Conservation (phyloP, 1,139 yeast genomes). For the Taphrina sp. region DNA sequence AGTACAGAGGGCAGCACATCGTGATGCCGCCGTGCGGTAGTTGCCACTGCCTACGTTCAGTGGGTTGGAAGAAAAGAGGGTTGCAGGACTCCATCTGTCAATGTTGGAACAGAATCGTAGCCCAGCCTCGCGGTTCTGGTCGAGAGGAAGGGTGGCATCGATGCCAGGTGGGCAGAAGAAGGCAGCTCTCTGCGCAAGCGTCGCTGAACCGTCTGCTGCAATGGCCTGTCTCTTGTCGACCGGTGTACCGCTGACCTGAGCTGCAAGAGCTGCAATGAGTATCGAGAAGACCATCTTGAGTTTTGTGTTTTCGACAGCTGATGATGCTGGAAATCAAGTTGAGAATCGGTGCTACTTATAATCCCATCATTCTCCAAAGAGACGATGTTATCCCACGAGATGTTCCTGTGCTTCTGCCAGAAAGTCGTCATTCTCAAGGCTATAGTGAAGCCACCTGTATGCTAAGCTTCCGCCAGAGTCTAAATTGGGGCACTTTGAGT, state of each 20-base stretch:
- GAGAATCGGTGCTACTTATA: too few relatives aligned
- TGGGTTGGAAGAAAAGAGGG: conserved; percentile 15
- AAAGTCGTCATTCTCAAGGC: too few relatives aligned
- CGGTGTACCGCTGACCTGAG: neutral
- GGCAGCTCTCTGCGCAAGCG: conserved; percentile 20
- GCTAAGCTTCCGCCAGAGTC: too few relatives aligned
- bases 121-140: conserved; percentile 20
- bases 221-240: conserved; percentile 18
- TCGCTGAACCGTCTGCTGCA: conserved; percentile 14
- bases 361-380: too few relatives aligned
- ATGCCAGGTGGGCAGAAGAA: conserved; percentile 32
- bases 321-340: too few relatives aligned
- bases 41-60: conserved; percentile 26
- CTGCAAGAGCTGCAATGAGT: neutral
- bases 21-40: conserved; percentile 20
- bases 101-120: conserved; percentile 29
- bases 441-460: too few relatives aligned
- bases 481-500: too few relatives aligned
- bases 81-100: conserved; percentile 29
- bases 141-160: conserved; percentile 26
- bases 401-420: too few relatives aligned
- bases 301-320: too few relatives aligned
- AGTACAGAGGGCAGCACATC: conserved; percentile 28
- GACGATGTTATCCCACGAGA: too few relatives aligned
- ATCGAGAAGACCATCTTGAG: too few relatives aligned